Evolutionary conservation across 2,329 filamentous ascomycete species (phyloP).

Genomic region (Diaporthe ampelina): DNA sequence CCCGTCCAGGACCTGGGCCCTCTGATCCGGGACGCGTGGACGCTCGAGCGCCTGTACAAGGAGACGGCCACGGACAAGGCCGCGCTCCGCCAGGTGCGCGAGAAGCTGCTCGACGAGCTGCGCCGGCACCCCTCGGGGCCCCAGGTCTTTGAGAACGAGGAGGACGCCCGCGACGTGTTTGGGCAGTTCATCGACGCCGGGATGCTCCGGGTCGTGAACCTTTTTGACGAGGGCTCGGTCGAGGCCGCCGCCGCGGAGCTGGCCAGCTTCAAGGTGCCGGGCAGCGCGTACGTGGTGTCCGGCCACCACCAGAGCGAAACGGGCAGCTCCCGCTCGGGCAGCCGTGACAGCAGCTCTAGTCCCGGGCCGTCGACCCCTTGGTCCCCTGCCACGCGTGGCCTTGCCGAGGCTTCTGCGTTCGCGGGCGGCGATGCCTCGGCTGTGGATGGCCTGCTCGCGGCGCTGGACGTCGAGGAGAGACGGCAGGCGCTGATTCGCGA

Average conservation of each 20-base stretch:
- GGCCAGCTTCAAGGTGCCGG: not conserved
- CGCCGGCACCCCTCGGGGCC: no score
- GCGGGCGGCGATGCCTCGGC: not conserved
- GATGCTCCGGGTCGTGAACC: not conserved
- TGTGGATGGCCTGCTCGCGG: not conserved
- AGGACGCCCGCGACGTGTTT: not conserved
- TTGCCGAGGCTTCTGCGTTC: not conserved
- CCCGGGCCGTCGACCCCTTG: not conserved
- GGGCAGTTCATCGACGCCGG: not conserved
- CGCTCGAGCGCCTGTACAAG: not conserved
- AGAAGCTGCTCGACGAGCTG: not conserved
- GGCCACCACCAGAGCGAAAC: not conserved
- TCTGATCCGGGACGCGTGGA: not conserved
- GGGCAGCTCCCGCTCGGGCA: not conserved
- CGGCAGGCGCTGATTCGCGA: not conserved
- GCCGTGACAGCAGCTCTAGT: no score
- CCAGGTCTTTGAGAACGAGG: not conserved
- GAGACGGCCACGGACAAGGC: not conserved
- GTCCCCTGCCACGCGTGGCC: not conserved
- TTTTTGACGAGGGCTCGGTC: not conserved
- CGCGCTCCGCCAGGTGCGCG: not conserved
- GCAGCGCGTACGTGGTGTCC: not conserved
- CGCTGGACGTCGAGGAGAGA: not conserved
- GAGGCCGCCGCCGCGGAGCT: not conserved
- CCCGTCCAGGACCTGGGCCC: not conserved